Base-by-base conservation (phyloP, 73 alveolate genomes). In the Halteria grandinella region DNA sequence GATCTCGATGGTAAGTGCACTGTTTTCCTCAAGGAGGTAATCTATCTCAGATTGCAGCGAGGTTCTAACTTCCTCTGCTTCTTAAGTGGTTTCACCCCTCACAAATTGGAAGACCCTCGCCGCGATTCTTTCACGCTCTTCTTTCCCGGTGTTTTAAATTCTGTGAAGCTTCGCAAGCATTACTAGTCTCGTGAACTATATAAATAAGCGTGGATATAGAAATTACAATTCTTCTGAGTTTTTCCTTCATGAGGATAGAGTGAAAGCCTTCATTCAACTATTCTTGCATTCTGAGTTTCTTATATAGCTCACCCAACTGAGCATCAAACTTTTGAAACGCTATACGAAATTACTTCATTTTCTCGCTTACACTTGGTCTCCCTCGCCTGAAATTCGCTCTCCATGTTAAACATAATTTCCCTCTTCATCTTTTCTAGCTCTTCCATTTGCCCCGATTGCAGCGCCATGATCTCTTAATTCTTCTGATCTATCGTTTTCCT, bases 341-440 rank as follows among this genome's bases (percentile, higher is more conserved):
- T 73, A 73, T 8, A 45, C 18, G 32, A 23, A 44, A 7, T 52
- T 29, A 33, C 7, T 31, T 10, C 17, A 5, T 23, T 36, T n/a
- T n/a, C n/a, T 23, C 6, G n/a, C 31, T 37, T 73, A 73, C 85
- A 48, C n/a, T 69, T 62, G 7, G 79, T 79, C 47, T 29, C 69
- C 14, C 53, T 36, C 6, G 79, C 71, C 32, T 75, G 15, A 31
- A 58, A 75, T 31, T 75, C 41, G 36, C 34, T 29, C 47, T 75
- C 87, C 17, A 59, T 54, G 44, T 48, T 45, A 18, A 39, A 52
- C 7, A 62, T 48, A 0, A 70, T 70, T 18, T 77, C 88, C 17
- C 28, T 50, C 52, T 77, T 77, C 1, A 64, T 75, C 20, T 62
- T 60, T 15, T 77, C 88, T 21, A 62, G 24, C 23, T 77, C 88